Evolutionary conservation across 2,329 filamentous ascomycete species (phyloP).

Genomic region (Hirsutella minnesotensis): DNA sequence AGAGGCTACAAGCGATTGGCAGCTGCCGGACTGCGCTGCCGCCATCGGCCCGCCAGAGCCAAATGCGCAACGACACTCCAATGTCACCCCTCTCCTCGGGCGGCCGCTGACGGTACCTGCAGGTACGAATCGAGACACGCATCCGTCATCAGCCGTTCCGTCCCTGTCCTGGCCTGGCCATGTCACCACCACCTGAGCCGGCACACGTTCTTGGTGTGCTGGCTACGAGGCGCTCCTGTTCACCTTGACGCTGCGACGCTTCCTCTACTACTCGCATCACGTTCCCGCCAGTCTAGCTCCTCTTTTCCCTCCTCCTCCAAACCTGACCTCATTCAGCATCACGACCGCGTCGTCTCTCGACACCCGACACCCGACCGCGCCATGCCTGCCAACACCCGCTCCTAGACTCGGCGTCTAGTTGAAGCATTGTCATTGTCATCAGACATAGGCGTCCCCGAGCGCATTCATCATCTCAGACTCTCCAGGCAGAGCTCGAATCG

Average conservation of each 20-base stretch:
- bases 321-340: too few species aligned
- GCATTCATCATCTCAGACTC: neutral
- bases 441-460: slow-evolving; percentile 8
- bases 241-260: too few species aligned
- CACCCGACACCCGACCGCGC: neutral
- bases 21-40: too few species aligned
- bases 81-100: neutral
- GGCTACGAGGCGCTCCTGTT: neutral
- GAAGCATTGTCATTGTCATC: too few species aligned
- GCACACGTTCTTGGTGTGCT: slow-evolving; percentile 1
- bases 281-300: neutral
- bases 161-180: neutral
- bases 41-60: too few species aligned
- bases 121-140: neutral
- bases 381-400: slow-evolving; percentile 10
- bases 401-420: slow-evolving; percentile 14
- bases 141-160: slow-evolving; percentile 1
- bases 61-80: neutral
- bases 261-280: too few species aligned
- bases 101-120: neutral
- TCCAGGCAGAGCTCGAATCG: too few species aligned
- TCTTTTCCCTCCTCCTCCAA: slow-evolving; percentile 5
- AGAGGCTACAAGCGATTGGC: too few species aligned
- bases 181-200: neutral
- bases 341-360: neutral